These are phyloP conservation scores for Massospora cicadina DNA, from an alignment of 371 early-diverging fungal genomes.

Conservation along the genomic window DNA sequence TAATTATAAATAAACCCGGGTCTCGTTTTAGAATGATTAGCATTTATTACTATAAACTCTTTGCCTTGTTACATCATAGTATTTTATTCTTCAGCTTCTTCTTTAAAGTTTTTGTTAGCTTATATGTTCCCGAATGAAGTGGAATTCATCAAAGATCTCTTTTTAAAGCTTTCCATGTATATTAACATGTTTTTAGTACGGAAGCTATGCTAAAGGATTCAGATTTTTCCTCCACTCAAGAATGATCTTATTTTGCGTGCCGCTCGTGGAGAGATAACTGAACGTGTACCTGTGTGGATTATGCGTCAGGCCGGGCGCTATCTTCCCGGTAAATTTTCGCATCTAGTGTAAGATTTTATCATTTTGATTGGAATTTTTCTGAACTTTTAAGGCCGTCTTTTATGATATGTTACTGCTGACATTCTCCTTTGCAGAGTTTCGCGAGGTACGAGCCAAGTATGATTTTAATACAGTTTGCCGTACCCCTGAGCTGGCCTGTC, in stretches of 20 bases:
- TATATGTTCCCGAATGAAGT: not conserved
- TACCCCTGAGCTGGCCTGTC: conserved; percentile 81
- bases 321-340: conserved; percentile 50
- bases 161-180: too few relatives aligned
- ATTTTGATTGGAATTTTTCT: too few relatives aligned
- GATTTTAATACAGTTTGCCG: conserved; percentile 92
- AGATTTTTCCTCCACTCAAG: conserved; percentile 58
- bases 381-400: too few relatives aligned
- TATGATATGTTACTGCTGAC: too few relatives aligned
- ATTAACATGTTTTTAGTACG: not conserved
- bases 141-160: not conserved
- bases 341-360: not conserved
- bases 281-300: conserved; percentile 91
- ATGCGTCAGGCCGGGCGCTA: conserved; percentile 98
- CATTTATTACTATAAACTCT: not conserved
- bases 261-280: conserved; percentile 67
- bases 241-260: conserved; percentile 83
- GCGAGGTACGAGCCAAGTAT: conserved; percentile 58
- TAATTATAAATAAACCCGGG: not conserved
- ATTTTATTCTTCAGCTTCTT: not conserved
- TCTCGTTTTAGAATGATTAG: not conserved
- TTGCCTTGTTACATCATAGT: not conserved
- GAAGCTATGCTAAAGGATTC: not conserved
- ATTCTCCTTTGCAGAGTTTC: conserved; percentile 61
- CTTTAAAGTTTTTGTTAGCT: not conserved